Evolutionary conservation across 2,329 filamentous ascomycete species (phyloP).

Genomic region (Rachicladosporium sp.): DNA sequence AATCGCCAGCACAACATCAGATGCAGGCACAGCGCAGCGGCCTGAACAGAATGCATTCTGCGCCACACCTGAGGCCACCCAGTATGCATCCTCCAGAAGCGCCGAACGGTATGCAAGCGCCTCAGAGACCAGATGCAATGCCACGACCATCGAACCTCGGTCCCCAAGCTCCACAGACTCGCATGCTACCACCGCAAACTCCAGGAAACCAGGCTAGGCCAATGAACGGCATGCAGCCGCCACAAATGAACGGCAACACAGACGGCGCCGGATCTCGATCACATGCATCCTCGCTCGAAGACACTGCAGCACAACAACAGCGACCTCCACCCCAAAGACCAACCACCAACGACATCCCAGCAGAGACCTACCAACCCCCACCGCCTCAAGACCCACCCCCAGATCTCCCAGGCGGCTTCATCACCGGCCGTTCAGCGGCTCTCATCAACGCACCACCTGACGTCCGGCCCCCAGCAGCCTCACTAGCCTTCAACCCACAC

Average conservation of each 20-base stretch:
- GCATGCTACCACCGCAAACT: conserved; percentile 18
- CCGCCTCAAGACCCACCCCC: conserved; percentile 16
- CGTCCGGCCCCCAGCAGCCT: conserved; percentile 18
- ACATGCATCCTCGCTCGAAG: conserved; percentile 18
- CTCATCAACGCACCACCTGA: conserved; percentile 24
- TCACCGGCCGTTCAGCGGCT: conserved; percentile 34
- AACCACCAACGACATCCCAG: conserved; percentile 3
- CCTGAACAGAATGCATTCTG: conserved; percentile 20
- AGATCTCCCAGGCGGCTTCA: conserved; percentile 31
- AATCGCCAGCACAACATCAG: conserved; percentile 13
- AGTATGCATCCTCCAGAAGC: conserved; percentile 16
- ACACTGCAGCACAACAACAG: background rate
- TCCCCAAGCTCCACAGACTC: conserved; percentile 10
- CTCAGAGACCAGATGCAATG: conserved; percentile 13
- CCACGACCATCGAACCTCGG: conserved; percentile 11
- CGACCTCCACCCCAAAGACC: background rate
- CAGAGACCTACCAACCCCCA: conserved; percentile 10
- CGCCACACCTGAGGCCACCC: conserved; percentile 19
- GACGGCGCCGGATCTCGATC: conserved; percentile 15
- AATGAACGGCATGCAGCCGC: too few relatives aligned
- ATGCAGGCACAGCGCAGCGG: conserved; percentile 11
- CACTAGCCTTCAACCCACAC: conserved; percentile 35
- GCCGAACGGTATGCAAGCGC: conserved; percentile 12
- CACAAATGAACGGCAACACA: background rate
- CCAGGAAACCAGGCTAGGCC: conserved; percentile 17